A percentile compares a stretch with the other conserved stretches of the same genome.
These are phyloP conservation scores for Mikania micrantha DNA, from an alignment of 129 eudicot species.

Conservation along the genomic window DNA sequence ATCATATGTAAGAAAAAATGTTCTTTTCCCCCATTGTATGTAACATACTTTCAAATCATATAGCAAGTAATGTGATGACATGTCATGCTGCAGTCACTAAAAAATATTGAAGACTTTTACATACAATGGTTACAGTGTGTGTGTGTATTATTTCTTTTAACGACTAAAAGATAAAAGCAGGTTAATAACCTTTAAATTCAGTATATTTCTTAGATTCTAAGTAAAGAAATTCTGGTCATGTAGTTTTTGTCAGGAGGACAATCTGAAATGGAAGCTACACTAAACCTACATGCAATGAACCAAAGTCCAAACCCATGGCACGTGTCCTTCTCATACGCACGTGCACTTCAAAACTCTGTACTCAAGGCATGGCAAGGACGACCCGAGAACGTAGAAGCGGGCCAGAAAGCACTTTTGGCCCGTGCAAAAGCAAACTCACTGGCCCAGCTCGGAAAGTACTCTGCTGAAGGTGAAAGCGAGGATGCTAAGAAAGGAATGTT, in stretches of 20 bases:
- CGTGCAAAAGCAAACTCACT: constrained; percentile 92
- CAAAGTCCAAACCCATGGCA: constrained; percentile 97
- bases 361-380: constrained; percentile 90
- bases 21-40: not conserved
- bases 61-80: not conserved
- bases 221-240: constrained; percentile 11
- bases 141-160: not conserved
- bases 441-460: constrained; percentile 88
- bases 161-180: not conserved
- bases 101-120: not conserved
- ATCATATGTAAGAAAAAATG: not conserved
- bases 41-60: not conserved
- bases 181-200: not conserved
- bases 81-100: not conserved
- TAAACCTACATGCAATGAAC: constrained; percentile 84
- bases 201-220: not conserved
- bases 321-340: constrained; percentile 84
- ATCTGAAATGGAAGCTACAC: constrained; percentile 84
- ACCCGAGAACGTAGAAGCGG: constrained; percentile 79
- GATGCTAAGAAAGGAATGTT: constrained; percentile 93
- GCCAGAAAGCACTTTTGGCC: constrained; percentile 61
- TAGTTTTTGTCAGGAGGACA: constrained; percentile 94
- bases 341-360: constrained; percentile 82
- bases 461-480: constrained; percentile 81
- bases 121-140: not conserved